Evolutionary conservation across 2,329 filamentous ascomycete genomes (phyloP), one percentile per base, ranked within the genome.

Genomic region (Mycosphaerella sp.): DNA sequence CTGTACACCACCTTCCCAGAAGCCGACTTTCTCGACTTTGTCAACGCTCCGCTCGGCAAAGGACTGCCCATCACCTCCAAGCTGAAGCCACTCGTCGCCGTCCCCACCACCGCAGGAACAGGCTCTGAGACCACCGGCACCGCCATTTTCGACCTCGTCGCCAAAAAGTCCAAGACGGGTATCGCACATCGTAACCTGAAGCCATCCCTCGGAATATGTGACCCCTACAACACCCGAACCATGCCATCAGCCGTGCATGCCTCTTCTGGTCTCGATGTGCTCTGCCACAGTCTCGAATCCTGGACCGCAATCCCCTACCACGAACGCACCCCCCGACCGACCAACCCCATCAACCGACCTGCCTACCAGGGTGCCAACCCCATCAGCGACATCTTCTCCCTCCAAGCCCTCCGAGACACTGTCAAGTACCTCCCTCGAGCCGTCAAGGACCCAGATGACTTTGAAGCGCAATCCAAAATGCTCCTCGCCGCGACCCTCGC

Each of bases 321-420:
- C 64, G 86, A 95, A 76, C 84, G 93, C 48, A 82, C 78, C 0
- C 93, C 93, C 0, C 79, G 92, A 2, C 95, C 95, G 0, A 74
- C 81, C 3, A 97, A 98, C 69, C 93, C 95, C 0, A 88, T 98
- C 63, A 79, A 92, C 56, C 80, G 93, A 3, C 93, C 93, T 0
- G 91, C 93, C 0, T 98, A 98, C 69, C 93, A 98, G 72, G 93
- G 93, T 40, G 90, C 93, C 6, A 98, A 98, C 69, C 93, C 93
- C 2, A 98, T 98, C 64, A 95, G 88, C 42, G 93, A 98, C 69
- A 92, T 98, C 62, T 98, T 98, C 76, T 95, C 89, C 3, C 78
- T 98, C 17, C 85, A 88, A 63, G 91, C 93, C 0, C 80, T 98
- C 5, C 80, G 82, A 31, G 81, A 82, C 64, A 95, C 91, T 0